Base-by-base conservation (phyloP, 768 basidiomycete genomes). In the Suillus hirtellus region DNA sequence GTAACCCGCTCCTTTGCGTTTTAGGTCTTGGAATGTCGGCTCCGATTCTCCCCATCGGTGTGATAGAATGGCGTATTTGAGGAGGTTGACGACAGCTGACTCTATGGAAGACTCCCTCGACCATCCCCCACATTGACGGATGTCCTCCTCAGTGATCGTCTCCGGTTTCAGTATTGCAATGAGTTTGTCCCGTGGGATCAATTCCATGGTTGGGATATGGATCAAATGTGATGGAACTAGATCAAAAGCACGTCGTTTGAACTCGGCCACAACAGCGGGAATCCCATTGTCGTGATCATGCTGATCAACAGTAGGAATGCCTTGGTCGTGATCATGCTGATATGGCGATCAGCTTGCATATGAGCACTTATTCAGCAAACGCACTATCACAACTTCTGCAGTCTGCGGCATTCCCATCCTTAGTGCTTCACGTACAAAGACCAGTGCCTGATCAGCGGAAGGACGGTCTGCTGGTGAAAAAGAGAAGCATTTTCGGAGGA, bases 51-150 rank as follows among this genome's bases (percentile, higher is more conserved):
- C 61, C 64, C 64, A 64, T 17, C 64, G 60, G 27, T 64, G 64
- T 24, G 64, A 64, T n/a, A 64, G 50, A 40, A 64, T 64, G 53
- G 64, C 64, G 35, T 64, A 64, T 54, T 56, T 37, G 27, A 64
- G 35, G 15, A 49, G 34, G 24, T 53, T 17, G 35, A 61, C 15
- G 14, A 64, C 15, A 14, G 60, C 24, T 12, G 43, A 50, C 58
- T 42, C 46, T 60, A 46, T 47, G 17, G 44, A 40, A 21, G 19
- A 43, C 31, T 60, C 35, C 24, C 38, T 63, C 3, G 43, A 31
- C 56, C 31, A 38, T 10, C 55, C 24, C 1, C 19, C 19, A 10
- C 43, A 44, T 19, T 19, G 43, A 44, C 43, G 43, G 8, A 44
- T 44, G 3, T 44, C 43, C 11, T 49, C 7, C 19, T 62, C 43